phyloP scores from a whole-genome alignment of 352 stramenopile species.

The Pythium brachiatum region DNA sequence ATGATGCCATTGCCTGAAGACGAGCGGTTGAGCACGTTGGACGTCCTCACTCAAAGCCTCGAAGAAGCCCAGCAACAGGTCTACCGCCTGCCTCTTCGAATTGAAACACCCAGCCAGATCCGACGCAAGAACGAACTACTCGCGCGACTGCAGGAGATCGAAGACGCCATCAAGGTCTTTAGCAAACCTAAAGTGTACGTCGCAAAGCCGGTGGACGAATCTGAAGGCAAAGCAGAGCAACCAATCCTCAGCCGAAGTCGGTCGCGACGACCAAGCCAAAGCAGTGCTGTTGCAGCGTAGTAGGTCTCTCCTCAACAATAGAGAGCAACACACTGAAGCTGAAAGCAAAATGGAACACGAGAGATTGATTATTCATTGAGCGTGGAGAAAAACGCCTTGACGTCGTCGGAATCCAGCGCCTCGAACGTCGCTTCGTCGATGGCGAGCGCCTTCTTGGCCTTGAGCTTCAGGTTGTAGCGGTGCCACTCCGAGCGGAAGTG shows the following conservation, averaged over 20 bases:
- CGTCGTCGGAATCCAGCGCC: slow-evolving; percentile 45
- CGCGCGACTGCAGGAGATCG: slow-evolving; percentile 83
- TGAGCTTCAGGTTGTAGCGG: slow-evolving; percentile 97
- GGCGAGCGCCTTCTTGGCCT: slow-evolving; percentile 83
- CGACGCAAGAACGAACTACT: slow-evolving; percentile 82
- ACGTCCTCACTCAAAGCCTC: slow-evolving; percentile 60
- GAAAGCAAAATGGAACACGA: slow-evolving; percentile 1
- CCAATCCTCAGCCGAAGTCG: not conserved
- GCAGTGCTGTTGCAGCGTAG: slow-evolving; percentile 16
- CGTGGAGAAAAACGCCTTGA: slow-evolving; percentile 64
- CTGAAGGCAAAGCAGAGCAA: slow-evolving; percentile 12
- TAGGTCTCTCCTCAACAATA: not conserved
- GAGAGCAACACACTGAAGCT: not conserved
- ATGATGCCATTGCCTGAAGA: slow-evolving; percentile 85
- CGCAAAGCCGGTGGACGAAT: slow-evolving; percentile 30
- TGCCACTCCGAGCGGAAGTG: slow-evolving; percentile 97
- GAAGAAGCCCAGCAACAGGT: slow-evolving; percentile 64
- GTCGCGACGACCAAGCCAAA: slow-evolving; percentile 16
- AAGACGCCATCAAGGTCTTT: slow-evolving; percentile 89
- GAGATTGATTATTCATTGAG: slow-evolving; percentile 49
- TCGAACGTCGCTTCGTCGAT: slow-evolving; percentile 73
- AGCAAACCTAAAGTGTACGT: slow-evolving; percentile 84
- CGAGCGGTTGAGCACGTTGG: slow-evolving; percentile 68
- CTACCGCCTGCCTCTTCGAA: slow-evolving; percentile 73
- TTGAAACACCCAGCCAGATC: slow-evolving; percentile 82